Conservation (phyloP, 108 stramenopile genomes). For the Cyclotella kingstonii region DNA sequence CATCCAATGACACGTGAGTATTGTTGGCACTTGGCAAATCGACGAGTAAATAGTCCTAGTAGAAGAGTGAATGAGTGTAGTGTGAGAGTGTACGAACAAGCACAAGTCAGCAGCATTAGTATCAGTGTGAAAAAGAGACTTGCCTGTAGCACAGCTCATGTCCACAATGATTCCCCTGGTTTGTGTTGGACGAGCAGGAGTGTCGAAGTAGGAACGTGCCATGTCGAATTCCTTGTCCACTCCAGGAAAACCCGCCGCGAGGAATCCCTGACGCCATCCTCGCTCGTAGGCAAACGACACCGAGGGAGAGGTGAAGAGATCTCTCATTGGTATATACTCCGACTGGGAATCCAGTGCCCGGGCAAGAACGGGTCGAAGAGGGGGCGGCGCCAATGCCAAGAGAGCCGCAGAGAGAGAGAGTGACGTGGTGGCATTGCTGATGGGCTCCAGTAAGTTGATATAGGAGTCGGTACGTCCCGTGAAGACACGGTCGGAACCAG, state of each 20-base stretch:
- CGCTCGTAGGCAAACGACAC: slow-evolving; percentile 92
- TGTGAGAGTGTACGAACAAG: background rate
- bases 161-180: slow-evolving; percentile 83
- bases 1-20: slow-evolving; percentile 87
- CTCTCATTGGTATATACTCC: slow-evolving; percentile 68
- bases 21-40: slow-evolving; percentile 69
- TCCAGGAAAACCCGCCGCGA: slow-evolving; percentile 90
- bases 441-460: slow-evolving; percentile 65
- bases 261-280: slow-evolving; percentile 93
- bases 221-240: slow-evolving; percentile 81
- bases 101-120: background rate
- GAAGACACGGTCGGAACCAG: slow-evolving; percentile 33
- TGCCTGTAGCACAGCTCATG: slow-evolving; percentile 92
- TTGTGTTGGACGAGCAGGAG: slow-evolving; percentile 41
- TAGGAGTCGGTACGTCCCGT: slow-evolving; percentile 63
- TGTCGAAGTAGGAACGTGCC: slow-evolving; percentile 82
- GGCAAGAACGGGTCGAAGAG: slow-evolving; percentile 57
- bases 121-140: slow-evolving; percentile 1
- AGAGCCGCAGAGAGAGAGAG: slow-evolving; percentile 31
- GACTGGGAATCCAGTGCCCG: slow-evolving; percentile 41
- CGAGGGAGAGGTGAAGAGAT: slow-evolving; percentile 86
- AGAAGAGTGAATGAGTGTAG: background rate
- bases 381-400: slow-evolving; percentile 62
- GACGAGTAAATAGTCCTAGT: slow-evolving; percentile 81
- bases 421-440: slow-evolving; percentile 19